These are phyloP conservation scores for Claviceps sp. DNA, from an alignment of 2,329 filamentous ascomycete genomes.

Conservation along the genomic window DNA sequence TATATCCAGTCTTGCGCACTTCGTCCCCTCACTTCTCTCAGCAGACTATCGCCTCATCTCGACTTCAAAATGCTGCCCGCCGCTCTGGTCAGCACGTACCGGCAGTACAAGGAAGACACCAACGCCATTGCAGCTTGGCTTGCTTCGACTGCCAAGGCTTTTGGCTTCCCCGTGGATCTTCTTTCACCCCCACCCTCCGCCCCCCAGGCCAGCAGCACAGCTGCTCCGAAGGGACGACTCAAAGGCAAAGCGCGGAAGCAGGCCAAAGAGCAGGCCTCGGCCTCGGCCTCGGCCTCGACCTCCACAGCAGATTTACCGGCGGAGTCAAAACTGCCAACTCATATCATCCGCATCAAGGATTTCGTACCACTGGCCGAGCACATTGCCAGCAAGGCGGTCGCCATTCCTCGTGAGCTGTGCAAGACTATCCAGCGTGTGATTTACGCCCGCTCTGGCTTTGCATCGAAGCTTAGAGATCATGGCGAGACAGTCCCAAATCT, in stretches of 20 bases:
- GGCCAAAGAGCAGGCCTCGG: neutral
- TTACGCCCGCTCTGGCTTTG: conserved; percentile 17
- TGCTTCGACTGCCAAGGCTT: conserved; percentile 23
- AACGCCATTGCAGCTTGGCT: conserved; percentile 27
- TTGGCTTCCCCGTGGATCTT: conserved; percentile 17
- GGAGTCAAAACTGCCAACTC: conserved; percentile 9
- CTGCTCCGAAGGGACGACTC: neutral
- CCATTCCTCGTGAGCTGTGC: conserved; percentile 17
- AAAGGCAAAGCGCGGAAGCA: neutral
- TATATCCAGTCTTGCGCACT: no score
- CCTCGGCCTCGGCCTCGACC: neutral
- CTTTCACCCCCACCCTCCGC: conserved; percentile 2
- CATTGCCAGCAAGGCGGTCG: conserved; percentile 5
- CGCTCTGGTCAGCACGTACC: conserved; percentile 18
- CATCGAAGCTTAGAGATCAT: conserved; percentile 7
- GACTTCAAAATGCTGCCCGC: conserved; percentile 11
- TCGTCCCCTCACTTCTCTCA: no score
- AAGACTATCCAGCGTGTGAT: conserved; percentile 25
- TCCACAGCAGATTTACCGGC: neutral
- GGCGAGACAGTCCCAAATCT: conserved; percentile 7
- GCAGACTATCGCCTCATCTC: neutral
- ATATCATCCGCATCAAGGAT: conserved; percentile 23
- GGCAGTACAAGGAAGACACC: conserved; percentile 28
- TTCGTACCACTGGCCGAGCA: conserved; percentile 23
- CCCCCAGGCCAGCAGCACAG: neutral